phyloP scores from a whole-genome alignment of 345 rosid species.

The Salix udensis region DNA sequence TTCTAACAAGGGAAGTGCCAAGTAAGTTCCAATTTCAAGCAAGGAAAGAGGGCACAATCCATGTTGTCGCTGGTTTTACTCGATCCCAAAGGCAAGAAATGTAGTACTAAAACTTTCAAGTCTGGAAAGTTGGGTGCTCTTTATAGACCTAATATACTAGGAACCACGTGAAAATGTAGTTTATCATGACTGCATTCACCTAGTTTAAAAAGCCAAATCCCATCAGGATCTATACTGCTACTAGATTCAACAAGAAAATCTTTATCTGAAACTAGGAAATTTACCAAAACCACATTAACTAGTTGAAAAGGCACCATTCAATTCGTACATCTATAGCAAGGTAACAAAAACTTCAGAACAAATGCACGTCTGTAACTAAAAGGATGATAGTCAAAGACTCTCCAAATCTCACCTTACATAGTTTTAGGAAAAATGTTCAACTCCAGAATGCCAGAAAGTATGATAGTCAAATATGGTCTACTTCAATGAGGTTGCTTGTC shows the following conservation, averaged over 20 bases:
- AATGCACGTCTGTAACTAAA: background rate
- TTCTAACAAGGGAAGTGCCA: too few relatives aligned
- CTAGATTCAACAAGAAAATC: background rate
- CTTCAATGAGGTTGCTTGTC: constrained; percentile 40
- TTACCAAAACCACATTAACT: background rate
- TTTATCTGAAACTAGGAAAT: background rate
- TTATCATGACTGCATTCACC: background rate
- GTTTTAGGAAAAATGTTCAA: background rate
- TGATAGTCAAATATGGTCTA: background rate
- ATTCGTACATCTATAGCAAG: background rate
- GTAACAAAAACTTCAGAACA: background rate
- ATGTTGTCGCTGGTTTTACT: too few relatives aligned
- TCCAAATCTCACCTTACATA: background rate
- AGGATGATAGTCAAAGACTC: background rate
- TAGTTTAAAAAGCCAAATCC: background rate
- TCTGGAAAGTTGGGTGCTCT: too few relatives aligned
- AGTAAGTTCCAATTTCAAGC: too few relatives aligned
- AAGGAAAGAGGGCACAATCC: too few relatives aligned
- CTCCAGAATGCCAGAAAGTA: background rate
- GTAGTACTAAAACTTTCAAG: too few relatives aligned
- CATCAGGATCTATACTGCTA: background rate
- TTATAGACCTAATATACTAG: background rate
- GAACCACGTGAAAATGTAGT: background rate
- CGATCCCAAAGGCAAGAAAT: too few relatives aligned
- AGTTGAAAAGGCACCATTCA: background rate